phyloP scores from a whole-genome alignment of 768 basidiomycete genomes.

The Boletellus sp. region DNA sequence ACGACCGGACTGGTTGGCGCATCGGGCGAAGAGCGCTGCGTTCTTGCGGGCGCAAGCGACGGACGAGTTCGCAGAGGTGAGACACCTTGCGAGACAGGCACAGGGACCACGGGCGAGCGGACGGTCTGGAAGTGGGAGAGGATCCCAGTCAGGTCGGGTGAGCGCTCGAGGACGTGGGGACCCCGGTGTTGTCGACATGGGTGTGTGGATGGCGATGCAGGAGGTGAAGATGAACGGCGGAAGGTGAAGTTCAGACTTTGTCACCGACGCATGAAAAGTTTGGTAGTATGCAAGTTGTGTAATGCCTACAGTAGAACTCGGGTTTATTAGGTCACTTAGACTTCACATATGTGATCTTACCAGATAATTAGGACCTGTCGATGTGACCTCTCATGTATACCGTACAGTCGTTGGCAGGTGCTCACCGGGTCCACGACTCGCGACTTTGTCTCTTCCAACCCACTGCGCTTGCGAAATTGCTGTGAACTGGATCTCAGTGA shows the following conservation, averaged over 20 bases:
- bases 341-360: no score
- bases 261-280: no score
- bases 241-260: no score
- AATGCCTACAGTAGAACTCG: no score
- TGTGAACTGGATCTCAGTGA: neutral
- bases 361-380: no score
- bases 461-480: no score
- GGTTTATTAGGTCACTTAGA: no score
- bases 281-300: no score
- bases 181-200: constrained; percentile 10
- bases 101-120: neutral
- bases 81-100: constrained; percentile 55
- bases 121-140: neutral
- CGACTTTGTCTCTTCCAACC: no score
- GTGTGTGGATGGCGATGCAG: constrained; percentile 22
- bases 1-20: constrained; percentile 57
- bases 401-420: no score
- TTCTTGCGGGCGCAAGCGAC: constrained; percentile 80
- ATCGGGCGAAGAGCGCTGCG: constrained; percentile 58
- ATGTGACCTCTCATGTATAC: no score
- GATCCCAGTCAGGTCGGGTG: neutral
- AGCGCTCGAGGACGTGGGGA: neutral
- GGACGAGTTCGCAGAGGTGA: constrained; percentile 66
- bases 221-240: constrained; percentile 15
- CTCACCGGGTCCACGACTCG: no score